Conservation (phyloP, 495 filamentous ascomycete species). For the Aspergillus hancockii region DNA sequence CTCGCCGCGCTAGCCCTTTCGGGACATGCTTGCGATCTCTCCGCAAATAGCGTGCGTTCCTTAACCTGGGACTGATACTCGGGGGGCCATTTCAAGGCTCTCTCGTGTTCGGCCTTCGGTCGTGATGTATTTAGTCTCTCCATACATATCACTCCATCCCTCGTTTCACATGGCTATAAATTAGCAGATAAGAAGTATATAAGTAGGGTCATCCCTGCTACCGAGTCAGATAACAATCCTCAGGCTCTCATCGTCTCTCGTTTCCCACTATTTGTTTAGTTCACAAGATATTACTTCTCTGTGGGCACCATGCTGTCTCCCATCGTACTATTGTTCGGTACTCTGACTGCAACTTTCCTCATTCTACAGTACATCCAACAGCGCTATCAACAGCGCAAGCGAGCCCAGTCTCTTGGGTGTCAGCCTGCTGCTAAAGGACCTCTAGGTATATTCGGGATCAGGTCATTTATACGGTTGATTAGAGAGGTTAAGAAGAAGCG, state of each 20-base stretch:
- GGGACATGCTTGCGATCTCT: slow-evolving; percentile 31
- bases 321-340: slow-evolving; percentile 20
- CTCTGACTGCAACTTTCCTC: slow-evolving; percentile 24
- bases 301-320: slow-evolving; percentile 27
- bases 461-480: slow-evolving; percentile 27
- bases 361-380: slow-evolving; percentile 29
- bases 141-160: background rate
- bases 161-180: background rate
- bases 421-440: slow-evolving; percentile 24
- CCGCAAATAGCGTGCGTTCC: background rate
- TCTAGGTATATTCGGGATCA: slow-evolving; percentile 34
- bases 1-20: slow-evolving; percentile 21
- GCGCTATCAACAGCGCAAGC: slow-evolving; percentile 28
- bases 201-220: background rate
- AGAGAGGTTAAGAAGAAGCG: slow-evolving; percentile 33
- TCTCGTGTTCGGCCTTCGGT: background rate
- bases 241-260: too few species aligned
- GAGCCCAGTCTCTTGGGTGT: slow-evolving; percentile 40
- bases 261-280: too few species aligned
- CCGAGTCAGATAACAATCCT: background rate
- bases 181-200: background rate
- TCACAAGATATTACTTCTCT: too few species aligned
- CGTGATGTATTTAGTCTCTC: background rate
- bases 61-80: too few species aligned
- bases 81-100: background rate